These are phyloP conservation scores for Podila minutissima DNA, from an alignment of 192 early-diverging fungal species.

Conservation along the genomic window DNA sequence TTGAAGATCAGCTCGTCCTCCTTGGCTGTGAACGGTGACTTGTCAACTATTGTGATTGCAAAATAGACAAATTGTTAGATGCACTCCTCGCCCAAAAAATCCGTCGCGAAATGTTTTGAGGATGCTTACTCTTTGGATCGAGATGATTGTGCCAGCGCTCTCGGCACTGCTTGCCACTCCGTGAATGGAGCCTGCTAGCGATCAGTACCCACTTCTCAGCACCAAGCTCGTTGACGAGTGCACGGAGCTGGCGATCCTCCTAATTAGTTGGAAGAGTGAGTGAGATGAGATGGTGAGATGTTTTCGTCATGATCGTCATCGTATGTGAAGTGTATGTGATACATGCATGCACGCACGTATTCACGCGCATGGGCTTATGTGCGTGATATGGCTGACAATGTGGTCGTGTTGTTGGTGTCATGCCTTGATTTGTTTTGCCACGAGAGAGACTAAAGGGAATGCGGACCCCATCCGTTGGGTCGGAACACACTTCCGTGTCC, in stretches of 20 bases:
- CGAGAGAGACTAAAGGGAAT: too few relatives aligned
- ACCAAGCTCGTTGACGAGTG: conserved; percentile 40
- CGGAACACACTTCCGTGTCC: too few relatives aligned
- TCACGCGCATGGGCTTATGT: too few relatives aligned
- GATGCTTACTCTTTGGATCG: conserved; percentile 42
- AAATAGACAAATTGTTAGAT: not conserved
- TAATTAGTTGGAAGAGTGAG: not conserved
- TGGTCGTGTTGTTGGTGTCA: too few relatives aligned
- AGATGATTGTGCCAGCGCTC: conserved; percentile 52
- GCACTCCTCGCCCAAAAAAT: not conserved
- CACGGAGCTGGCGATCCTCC: conserved; percentile 47
- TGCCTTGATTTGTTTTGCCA: too few relatives aligned
- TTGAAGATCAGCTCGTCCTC: conserved; percentile 50
- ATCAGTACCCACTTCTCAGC: conserved; percentile 50
- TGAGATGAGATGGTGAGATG: too few relatives aligned
- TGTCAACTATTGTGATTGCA: conserved; percentile 23
- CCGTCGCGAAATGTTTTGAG: not conserved
- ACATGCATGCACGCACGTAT: too few relatives aligned
- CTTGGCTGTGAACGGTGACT: conserved; percentile 42
- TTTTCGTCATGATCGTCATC: too few relatives aligned
- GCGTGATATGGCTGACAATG: too few relatives aligned
- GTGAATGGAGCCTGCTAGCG: conserved; percentile 35
- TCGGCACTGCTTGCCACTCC: conserved; percentile 49
- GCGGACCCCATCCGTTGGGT: too few relatives aligned
- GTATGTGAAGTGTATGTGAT: not conserved